phyloP scores from a whole-genome alignment of 2,329 filamentous ascomycete genomes.

The Xylaria sp. region DNA sequence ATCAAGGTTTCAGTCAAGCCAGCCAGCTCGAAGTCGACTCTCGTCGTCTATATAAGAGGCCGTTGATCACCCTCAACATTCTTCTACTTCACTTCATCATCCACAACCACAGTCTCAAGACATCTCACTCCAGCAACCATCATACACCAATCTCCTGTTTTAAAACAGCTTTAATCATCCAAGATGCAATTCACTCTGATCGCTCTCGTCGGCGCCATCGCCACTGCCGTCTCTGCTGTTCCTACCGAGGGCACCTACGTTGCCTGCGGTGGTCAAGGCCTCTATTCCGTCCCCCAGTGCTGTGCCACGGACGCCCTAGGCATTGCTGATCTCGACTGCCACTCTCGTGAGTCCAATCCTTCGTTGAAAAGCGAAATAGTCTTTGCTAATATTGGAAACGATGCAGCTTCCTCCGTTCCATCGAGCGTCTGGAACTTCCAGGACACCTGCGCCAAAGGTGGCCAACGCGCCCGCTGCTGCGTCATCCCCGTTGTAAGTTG shows the following conservation, averaged over 20 bases:
- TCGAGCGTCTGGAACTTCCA: constrained; percentile 2
- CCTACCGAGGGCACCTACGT: not conserved
- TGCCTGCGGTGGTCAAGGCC: constrained; percentile 1
- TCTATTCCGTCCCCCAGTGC: constrained; percentile 20
- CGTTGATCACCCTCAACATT: not conserved
- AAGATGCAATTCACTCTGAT: constrained; percentile 23
- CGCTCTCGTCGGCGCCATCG: constrained; percentile 10
- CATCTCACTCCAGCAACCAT: constrained; percentile 4
- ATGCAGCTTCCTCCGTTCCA: constrained; percentile 4
- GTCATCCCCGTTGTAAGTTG: constrained; percentile 55
- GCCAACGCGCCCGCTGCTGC: constrained; percentile 64
- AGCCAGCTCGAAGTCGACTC: constrained; percentile 10
- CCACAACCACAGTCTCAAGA: not conserved
- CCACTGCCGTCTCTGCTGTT: constrained; percentile 5
- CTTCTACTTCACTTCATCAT: not conserved
- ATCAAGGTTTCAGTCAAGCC: not conserved
- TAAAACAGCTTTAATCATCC: constrained; percentile 4
- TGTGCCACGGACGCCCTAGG: constrained; percentile 19
- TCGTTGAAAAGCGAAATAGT: not conserved
- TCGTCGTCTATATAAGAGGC: constrained; percentile 25
- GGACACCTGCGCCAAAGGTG: constrained; percentile 52
- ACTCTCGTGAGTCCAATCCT: constrained; percentile 13
- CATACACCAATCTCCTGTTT: constrained; percentile 1
- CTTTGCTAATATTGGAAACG: constrained; percentile 1
- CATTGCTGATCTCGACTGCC: constrained; percentile 10